phyloP scores from a whole-genome alignment of 306 rosid genomes.

The Ammopiptanthus mongolicus region DNA sequence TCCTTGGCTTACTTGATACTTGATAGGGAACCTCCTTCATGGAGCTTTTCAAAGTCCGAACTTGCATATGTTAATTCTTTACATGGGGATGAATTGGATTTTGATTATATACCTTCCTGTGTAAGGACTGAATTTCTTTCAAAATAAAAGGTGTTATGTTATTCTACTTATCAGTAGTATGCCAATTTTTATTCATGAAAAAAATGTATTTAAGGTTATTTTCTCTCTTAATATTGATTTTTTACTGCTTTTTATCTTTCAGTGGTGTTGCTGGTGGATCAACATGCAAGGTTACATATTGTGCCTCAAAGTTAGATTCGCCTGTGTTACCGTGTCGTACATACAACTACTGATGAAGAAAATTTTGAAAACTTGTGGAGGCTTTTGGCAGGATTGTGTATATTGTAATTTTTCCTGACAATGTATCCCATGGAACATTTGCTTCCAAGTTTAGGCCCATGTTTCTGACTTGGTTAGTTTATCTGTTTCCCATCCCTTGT shows the following conservation, averaged over 20 bases:
- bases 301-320: constrained; percentile 41
- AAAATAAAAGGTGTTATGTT: not conserved
- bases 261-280: constrained; percentile 46
- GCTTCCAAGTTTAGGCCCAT: constrained; percentile 83
- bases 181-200: not conserved
- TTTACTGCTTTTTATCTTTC: constrained; percentile 30
- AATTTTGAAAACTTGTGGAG: constrained; percentile 68
- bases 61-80: not conserved
- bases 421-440: constrained; percentile 73
- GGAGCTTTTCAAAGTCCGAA: not conserved
- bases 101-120: not conserved
- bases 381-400: constrained; percentile 92
- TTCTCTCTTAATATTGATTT: constrained; percentile 17
- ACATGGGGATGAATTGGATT: not conserved
- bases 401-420: constrained; percentile 95
- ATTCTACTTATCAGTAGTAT: not conserved
- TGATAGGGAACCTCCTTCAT: not conserved
- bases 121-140: not conserved
- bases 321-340: constrained; percentile 33
- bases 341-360: constrained; percentile 54
- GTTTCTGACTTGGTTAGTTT: constrained; percentile 97
- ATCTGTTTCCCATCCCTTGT: constrained; percentile 69
- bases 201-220: not conserved
- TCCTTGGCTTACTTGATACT: not conserved
- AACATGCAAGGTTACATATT: constrained; percentile 27